Percentiles rank a stretch among this genome's conserved stretches.
Conservation (phyloP, 768 basidiomycete species). For the Nidularia pulvinata region DNA sequence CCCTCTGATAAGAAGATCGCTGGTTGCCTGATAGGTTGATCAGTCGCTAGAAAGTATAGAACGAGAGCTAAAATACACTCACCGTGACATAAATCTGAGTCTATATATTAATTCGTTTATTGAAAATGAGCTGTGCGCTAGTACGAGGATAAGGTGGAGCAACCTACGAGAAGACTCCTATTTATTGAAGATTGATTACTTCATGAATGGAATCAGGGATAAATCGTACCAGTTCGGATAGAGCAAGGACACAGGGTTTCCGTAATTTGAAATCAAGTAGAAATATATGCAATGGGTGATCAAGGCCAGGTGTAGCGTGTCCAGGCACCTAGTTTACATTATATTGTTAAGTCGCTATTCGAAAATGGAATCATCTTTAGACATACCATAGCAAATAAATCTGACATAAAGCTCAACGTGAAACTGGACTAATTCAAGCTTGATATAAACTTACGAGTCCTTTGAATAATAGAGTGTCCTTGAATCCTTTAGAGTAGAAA, state of each 20-base stretch:
- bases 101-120: too few relatives aligned
- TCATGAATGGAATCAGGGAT: slow-evolving; percentile 1
- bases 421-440: too few relatives aligned
- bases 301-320: slow-evolving; percentile 28
- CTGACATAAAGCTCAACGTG: too few relatives aligned
- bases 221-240: slow-evolving; percentile 24
- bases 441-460: too few relatives aligned
- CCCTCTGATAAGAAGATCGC: too few relatives aligned
- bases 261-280: slow-evolving; percentile 30
- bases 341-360: too few relatives aligned
- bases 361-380: too few relatives aligned
- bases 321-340: slow-evolving; percentile 28
- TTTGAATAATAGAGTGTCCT: too few relatives aligned
- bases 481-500: slow-evolving; percentile 29
- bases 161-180: slow-evolving; percentile 23
- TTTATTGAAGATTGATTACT: neutral
- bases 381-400: too few relatives aligned
- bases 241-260: slow-evolving; percentile 18
- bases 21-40: too few relatives aligned
- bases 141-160: too few relatives aligned
- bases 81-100: slow-evolving; percentile 24
- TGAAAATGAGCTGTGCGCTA: too few relatives aligned
- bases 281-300: slow-evolving; percentile 30
- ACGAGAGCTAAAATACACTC: slow-evolving; percentile 1
- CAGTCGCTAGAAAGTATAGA: neutral